A percentile compares a stretch with the other conserved stretches of the same genome.
phyloP scores from a whole-genome alignment of 2,329 filamentous ascomycete species.

The Exophiala oligosperma region DNA sequence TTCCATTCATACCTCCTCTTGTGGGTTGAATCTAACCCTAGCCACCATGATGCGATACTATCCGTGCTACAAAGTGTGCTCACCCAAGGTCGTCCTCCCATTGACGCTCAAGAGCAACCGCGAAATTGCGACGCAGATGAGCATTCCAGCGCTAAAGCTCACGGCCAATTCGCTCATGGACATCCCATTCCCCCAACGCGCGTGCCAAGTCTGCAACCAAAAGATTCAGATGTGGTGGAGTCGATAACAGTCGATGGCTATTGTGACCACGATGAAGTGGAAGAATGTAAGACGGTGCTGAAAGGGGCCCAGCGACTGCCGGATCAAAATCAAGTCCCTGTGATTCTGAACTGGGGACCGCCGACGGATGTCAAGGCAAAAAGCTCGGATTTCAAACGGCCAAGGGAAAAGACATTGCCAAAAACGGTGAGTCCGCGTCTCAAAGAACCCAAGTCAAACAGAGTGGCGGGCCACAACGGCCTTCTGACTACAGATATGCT shows the following conservation, averaged over 20 bases:
- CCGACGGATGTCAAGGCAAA: not conserved
- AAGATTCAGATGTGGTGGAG: not conserved
- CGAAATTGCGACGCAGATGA: not conserved
- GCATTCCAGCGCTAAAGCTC: not conserved
- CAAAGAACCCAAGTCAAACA: not conserved
- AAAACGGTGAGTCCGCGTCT: not conserved
- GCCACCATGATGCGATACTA: conserved; percentile 3
- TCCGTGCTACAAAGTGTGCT: not conserved
- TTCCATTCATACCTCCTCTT: conserved; percentile 1
- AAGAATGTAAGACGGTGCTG: not conserved
- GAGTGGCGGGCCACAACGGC: not conserved
- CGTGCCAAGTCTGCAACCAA: not conserved
- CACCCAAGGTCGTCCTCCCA: not conserved
- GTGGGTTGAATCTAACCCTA: conserved; percentile 2
- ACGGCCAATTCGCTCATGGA: not conserved
- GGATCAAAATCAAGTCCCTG: not conserved
- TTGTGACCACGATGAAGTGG: not conserved
- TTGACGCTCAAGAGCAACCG: not conserved
- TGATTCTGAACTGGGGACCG: not conserved
- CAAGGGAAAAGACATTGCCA: not conserved
- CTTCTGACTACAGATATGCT: not conserved
- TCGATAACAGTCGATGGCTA: not conserved
- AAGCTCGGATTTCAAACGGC: not conserved
- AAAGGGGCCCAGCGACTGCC: not conserved
- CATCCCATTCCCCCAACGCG: not conserved